Conservation (phyloP, 2,329 filamentous ascomycete species). For the Aplosporella prunicola region DNA sequence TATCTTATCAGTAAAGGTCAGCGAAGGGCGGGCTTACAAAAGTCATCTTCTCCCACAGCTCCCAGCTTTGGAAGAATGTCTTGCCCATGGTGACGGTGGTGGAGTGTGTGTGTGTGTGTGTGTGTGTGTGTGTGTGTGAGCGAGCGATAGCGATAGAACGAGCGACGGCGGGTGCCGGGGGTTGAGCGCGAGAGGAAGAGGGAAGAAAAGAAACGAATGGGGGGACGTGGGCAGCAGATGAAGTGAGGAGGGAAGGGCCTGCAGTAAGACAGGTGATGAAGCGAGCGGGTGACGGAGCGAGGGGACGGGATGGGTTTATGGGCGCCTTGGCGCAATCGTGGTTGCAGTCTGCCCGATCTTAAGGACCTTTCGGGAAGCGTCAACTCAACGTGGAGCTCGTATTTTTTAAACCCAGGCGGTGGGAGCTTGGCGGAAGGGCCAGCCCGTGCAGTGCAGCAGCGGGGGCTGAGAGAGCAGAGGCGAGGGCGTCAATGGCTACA, state of each 20-base stretch:
- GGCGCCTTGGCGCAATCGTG: constrained; percentile 5
- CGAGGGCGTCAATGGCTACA: too few relatives aligned
- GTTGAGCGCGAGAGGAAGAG: not conserved
- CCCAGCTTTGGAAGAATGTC: constrained; percentile 49
- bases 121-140: not conserved
- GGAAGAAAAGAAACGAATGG: constrained; percentile 4
- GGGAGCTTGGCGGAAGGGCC: constrained; percentile 6
- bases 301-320: constrained; percentile 1
- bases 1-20: constrained; percentile 1
- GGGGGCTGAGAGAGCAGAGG: too few relatives aligned
- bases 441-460: too few relatives aligned
- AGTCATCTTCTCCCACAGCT: constrained; percentile 80
- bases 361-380: constrained; percentile 6
- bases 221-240: not conserved
- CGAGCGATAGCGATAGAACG: constrained; percentile 10
- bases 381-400: constrained; percentile 11
- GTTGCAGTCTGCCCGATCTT: constrained; percentile 8
- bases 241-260: not conserved
- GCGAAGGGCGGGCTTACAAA: constrained; percentile 53
- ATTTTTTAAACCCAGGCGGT: constrained; percentile 6
- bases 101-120: not conserved
- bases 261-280: not conserved
- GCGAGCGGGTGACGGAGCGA: too few relatives aligned
- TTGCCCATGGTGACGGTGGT: constrained; percentile 18
- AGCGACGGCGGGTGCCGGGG: not conserved